Conservation (phyloP, 768 basidiomycete genomes). For the Pisolithus marmoratus region DNA sequence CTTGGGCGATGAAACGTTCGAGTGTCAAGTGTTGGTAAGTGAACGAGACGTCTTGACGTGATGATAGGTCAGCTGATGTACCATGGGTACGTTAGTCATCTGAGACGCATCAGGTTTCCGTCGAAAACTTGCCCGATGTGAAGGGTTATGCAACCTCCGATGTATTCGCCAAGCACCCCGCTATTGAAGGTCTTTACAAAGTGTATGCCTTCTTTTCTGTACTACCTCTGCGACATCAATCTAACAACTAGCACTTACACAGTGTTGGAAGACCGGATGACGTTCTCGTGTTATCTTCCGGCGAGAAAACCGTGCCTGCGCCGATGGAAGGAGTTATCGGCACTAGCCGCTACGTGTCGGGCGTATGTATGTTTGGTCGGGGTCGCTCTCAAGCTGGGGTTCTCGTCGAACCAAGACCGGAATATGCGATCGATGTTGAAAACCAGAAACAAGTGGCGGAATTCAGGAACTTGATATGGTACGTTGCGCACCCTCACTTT, state of each 20-base stretch:
- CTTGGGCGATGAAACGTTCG: constrained; percentile 33
- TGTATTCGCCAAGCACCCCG: constrained; percentile 39
- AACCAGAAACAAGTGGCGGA: constrained; percentile 23
- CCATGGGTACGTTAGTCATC: constrained; percentile 13
- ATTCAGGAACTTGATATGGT: constrained; percentile 37
- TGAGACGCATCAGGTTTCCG: constrained; percentile 21
- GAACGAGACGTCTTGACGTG: neutral
- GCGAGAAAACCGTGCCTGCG: constrained; percentile 29
- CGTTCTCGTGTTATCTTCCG: constrained; percentile 25
- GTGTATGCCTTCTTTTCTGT: constrained; percentile 23
- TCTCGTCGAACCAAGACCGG: constrained; percentile 29
- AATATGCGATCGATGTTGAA: constrained; percentile 26
- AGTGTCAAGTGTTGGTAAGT: constrained; percentile 34
- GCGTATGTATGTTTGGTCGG: constrained; percentile 37
- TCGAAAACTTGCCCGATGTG: constrained; percentile 32
- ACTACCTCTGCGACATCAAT: neutral
- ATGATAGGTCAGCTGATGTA: too few species aligned
- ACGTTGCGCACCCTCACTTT: neutral
- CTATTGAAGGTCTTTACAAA: constrained; percentile 37
- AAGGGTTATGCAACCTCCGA: constrained; percentile 41
- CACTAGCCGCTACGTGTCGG: constrained; percentile 18
- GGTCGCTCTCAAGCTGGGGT: constrained; percentile 25
- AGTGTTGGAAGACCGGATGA: constrained; percentile 38
- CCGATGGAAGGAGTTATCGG: constrained; percentile 29
- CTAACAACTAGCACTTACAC: neutral